Conservation (phyloP, 1,284 basidiomycete genomes). For the Ustilago nuda region DNA sequence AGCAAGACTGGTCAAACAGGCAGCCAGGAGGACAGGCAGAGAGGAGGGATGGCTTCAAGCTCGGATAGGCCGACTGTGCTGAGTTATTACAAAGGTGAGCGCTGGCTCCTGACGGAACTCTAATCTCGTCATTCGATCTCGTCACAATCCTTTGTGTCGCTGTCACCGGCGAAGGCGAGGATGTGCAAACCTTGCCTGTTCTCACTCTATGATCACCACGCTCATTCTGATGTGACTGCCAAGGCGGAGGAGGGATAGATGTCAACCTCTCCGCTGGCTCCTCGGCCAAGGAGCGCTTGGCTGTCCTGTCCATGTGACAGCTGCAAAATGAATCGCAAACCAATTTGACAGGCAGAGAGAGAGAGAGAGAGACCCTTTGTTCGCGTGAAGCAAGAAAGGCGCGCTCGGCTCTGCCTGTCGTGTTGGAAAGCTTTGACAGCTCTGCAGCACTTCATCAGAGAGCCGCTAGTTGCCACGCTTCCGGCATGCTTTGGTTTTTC, state of each 20-base stretch:
- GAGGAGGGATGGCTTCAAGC: not conserved
- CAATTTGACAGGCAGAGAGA: not conserved
- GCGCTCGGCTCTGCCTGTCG: not conserved
- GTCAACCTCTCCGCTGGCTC: not conserved
- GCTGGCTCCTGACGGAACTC: slow-evolving; percentile 3
- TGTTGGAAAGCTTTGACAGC: slow-evolving; percentile 7
- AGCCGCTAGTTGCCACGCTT: slow-evolving; percentile 6
- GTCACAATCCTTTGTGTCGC: slow-evolving; percentile 9
- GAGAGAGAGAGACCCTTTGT: not conserved
- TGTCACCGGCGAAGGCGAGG: not conserved
- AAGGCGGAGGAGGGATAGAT: not conserved
- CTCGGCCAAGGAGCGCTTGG: slow-evolving; percentile 5
- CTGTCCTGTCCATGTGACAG: slow-evolving; percentile 14
- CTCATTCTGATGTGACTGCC: slow-evolving; percentile 2
- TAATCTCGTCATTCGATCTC: not conserved
- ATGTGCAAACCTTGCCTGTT: slow-evolving; percentile 11
- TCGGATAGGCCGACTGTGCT: not conserved
- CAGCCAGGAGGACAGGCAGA: not conserved
- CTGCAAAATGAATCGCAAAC: slow-evolving; percentile 10
- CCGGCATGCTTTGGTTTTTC: not conserved
- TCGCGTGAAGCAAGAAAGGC: not conserved
- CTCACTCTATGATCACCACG: slow-evolving; percentile 10
- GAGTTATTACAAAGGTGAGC: not conserved
- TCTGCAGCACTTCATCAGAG: slow-evolving; percentile 7
- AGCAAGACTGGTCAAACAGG: not conserved